phyloP scores from a whole-genome alignment of 2,329 filamentous ascomycete species.

The Dendrostoma leiphaemia region DNA sequence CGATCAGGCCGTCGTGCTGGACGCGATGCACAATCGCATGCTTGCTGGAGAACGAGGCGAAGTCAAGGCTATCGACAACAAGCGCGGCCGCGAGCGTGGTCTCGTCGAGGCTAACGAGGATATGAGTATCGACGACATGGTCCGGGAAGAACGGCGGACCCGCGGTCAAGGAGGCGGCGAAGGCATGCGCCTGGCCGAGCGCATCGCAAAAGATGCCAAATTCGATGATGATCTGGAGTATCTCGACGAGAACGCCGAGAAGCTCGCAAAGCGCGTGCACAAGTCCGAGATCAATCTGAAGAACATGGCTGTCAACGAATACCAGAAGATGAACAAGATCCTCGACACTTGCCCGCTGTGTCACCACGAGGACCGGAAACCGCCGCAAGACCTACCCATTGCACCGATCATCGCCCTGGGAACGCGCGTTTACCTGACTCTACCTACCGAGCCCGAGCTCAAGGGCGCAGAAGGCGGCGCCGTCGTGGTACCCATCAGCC shows the following conservation, averaged over 20 bases:
- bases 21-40: conserved; percentile 86
- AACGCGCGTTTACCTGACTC: conserved; percentile 82
- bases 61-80: conserved; percentile 74
- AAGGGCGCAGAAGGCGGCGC: conserved; percentile 69
- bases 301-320: conserved; percentile 82
- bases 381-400: conserved; percentile 64
- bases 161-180: conserved; percentile 76
- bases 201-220: conserved; percentile 89
- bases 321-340: conserved; percentile 83
- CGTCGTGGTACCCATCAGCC: conserved; percentile 84
- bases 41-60: conserved; percentile 73
- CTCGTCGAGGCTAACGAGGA: conserved; percentile 88
- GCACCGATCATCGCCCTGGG: conserved; percentile 85
- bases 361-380: conserved; percentile 77
- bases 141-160: conserved; percentile 87
- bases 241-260: conserved; percentile 93
- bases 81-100: conserved; percentile 80
- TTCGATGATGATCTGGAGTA: conserved; percentile 94
- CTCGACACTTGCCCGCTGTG: conserved; percentile 88
- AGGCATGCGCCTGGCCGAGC: conserved; percentile 78
- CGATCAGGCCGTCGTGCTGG: conserved; percentile 73
- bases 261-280: conserved; percentile 82
- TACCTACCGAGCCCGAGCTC: conserved; percentile 87
- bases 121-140: conserved; percentile 96
- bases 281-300: conserved; percentile 86